phyloP scores from a whole-genome alignment of 179 eudicot species.

The Nepenthes alata region DNA sequence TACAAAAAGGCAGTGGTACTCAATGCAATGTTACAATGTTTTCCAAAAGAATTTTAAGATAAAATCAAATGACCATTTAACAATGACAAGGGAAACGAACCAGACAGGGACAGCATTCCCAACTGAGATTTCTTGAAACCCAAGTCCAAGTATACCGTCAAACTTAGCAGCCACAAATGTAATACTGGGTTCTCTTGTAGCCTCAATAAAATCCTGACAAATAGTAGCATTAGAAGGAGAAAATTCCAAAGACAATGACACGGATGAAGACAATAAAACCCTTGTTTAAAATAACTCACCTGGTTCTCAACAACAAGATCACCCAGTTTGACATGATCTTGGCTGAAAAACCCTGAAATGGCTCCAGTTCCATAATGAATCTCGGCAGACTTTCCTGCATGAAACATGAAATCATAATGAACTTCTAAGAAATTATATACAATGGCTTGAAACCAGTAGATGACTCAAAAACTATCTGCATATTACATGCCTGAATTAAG shows the following conservation, averaged over 20 bases:
- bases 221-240: not conserved
- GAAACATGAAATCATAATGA: too few species aligned
- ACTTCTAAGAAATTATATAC: too few species aligned
- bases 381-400: slow-evolving; percentile 46
- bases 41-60: not conserved
- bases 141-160: slow-evolving; percentile 93
- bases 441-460: too few species aligned
- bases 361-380: slow-evolving; percentile 76
- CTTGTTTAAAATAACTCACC: slow-evolving; percentile 24
- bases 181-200: slow-evolving; percentile 60
- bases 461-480: too few species aligned
- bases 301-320: slow-evolving; percentile 66
- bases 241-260: not conserved
- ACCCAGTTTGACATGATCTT: slow-evolving; percentile 64
- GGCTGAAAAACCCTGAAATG: slow-evolving; percentile 74
- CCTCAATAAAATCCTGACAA: slow-evolving; percentile 67
- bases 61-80: too few species aligned
- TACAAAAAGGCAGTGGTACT: not conserved
- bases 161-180: slow-evolving; percentile 62
- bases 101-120: slow-evolving; percentile 68
- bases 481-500: too few species aligned
- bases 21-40: not conserved
- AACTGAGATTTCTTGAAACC: slow-evolving; percentile 80
- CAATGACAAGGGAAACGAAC: slow-evolving; percentile 19
- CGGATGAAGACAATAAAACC: not conserved